Base-by-base conservation (phyloP, 2,329 filamentous ascomycete genomes). In the Ophiostoma montium region DNA sequence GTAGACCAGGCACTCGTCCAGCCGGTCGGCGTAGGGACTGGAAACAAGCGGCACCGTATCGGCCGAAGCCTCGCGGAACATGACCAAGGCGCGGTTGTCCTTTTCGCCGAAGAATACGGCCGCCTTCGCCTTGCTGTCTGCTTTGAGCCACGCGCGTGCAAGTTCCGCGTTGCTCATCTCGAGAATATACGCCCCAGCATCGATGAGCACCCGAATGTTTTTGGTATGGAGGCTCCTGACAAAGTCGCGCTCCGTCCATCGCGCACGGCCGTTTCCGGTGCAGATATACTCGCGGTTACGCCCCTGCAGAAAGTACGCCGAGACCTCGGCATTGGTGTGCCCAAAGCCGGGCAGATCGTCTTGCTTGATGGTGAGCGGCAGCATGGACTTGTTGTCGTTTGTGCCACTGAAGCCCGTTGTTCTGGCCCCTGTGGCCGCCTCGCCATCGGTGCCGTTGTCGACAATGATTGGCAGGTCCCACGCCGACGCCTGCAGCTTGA, bases 331-430 rank as follows among this genome's bases (percentile, higher is more conserved):
- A 50, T 80, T 84, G 0, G 79, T 84, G 43, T 82, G 75, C 0
- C 62, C 57, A 0, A 84, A 66, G 0, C 65, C 60, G 0, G 67
- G 62, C 0, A 86, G 66, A 51, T 86, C 80, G 0, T 74, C 62
- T 47, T 86, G 80, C 18, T 65, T 60, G 18, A 86, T 76, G 0
- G 69, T 77, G n/a, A 78, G 59, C 0, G 82, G 82, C 0, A 86
- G 61, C 32, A 82, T 66, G 0, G 62, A 64, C 35, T 71, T 67
- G 18, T 74, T 78, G 57, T 86, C 82, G 41, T 84, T 86, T 0
- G 83, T 86, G 0, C 82, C 82, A 8, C 77, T 82, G 58, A 88
- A 87, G 0, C 82, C 82, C 0, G 80, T 84, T 0, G 80, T 82
- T 1, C 70, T 52, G 2, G 63, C 57, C 52, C 11, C 53, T n/a